A percentile compares a stretch with the other conserved stretches of the same genome.
Evolutionary conservation across 129 eudicot species (phyloP).

Genomic region (Smallanthus sonchifolius): DNA sequence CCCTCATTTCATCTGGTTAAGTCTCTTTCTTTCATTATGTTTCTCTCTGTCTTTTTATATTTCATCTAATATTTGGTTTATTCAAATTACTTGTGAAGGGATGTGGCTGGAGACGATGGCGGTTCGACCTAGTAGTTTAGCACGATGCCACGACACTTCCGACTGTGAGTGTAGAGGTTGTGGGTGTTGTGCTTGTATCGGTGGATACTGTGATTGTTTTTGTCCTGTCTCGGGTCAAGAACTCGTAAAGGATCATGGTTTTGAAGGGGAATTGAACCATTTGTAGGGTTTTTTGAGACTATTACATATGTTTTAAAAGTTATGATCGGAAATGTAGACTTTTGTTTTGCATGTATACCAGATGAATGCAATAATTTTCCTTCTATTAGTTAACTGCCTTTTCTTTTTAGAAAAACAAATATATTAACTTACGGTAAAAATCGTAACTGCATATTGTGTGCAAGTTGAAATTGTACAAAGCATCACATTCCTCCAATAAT

Average conservation of each 20-base stretch:
- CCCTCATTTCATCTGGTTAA: conserved; percentile 25
- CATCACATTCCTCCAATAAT: too few relatives aligned
- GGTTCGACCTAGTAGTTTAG: conserved; percentile 11
- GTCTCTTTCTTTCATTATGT: not conserved
- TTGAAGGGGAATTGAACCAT: not conserved
- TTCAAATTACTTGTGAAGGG: conserved; percentile 5
- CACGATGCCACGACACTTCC: not conserved
- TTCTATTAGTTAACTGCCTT: too few relatives aligned
- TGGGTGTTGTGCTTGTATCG: conserved; percentile 4
- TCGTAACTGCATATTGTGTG: too few relatives aligned
- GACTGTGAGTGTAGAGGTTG: conserved; percentile 20
- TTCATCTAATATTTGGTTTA: not conserved
- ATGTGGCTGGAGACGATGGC: conserved; percentile 10
- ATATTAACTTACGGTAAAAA: too few relatives aligned
- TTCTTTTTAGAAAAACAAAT: too few relatives aligned
- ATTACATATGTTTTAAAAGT: not conserved
- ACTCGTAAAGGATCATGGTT: not conserved
- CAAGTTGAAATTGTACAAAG: too few relatives aligned
- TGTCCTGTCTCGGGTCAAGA: not conserved
- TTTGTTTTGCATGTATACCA: too few relatives aligned
- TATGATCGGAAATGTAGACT: too few relatives aligned
- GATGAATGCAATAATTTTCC: too few relatives aligned
- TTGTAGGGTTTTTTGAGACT: too few relatives aligned
- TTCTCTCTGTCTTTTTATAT: not conserved
- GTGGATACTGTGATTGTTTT: not conserved